Conservation (phyloP, 306 rosid genomes). For the Castanospermum australe region DNA sequence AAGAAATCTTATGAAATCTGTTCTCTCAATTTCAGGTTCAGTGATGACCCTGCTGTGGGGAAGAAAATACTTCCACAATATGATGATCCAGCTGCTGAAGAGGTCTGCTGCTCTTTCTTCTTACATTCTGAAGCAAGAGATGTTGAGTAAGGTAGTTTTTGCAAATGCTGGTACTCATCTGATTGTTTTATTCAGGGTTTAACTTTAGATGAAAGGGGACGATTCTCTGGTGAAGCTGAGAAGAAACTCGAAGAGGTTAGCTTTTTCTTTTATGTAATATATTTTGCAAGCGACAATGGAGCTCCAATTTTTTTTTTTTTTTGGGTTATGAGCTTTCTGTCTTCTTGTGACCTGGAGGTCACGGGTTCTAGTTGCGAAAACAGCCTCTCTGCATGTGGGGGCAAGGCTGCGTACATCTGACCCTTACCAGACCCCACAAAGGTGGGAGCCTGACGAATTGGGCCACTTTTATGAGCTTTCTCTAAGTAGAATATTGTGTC, state of each 20-base stretch:
- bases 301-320: constrained; percentile 10
- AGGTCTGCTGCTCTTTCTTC: constrained; percentile 47
- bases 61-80: constrained; percentile 91
- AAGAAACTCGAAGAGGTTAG: constrained; percentile 93
- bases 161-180: constrained; percentile 4
- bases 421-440: no score
- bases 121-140: constrained; percentile 14
- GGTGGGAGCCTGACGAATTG: no score
- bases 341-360: no score
- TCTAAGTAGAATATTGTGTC: constrained; percentile 6
- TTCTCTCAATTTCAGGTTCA: constrained; percentile 60
- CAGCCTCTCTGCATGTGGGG: no score
- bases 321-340: no score
- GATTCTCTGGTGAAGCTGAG: constrained; percentile 76
- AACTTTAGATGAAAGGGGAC: constrained; percentile 80
- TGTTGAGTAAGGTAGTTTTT: constrained; percentile 6
- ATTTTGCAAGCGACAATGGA: background rate
- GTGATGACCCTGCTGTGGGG: constrained; percentile 71
- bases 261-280: constrained; percentile 6
- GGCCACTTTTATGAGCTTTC: background rate
- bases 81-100: constrained; percentile 80
- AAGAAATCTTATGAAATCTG: constrained; percentile 8
- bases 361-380: no score
- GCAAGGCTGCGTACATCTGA: no score
- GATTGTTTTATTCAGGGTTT: constrained; percentile 59